Base-by-base conservation (phyloP, 1,284 basidiomycete genomes). In the Tremellales sp. region DNA sequence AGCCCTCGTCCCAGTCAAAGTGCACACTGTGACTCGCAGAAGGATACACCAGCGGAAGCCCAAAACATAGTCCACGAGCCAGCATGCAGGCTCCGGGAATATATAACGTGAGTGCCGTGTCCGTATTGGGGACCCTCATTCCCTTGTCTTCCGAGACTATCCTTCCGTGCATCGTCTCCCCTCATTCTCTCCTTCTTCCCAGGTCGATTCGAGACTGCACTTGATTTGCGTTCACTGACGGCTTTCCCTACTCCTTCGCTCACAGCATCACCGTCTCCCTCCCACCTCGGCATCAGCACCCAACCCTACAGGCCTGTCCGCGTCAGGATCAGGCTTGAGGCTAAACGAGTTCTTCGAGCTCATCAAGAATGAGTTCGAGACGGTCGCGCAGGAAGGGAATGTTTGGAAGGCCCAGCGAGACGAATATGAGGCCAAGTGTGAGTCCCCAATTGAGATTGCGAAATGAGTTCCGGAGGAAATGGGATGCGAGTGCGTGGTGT, bases 371-470 rank as follows among this genome's bases (percentile, higher is more conserved):
- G 93, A 97, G 75, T 93, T 90, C 64, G 92, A 95, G 50, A 75
- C 77, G 43, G 75, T 93, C 50, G 76, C 81, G 13, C 77, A 79
- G 50, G 91, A 95, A 68, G 76, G 86, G 42, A 76, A 74, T 18
- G 65, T 80, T 24, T 77, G 87, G 63, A 82, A 88, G 54, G 77
- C 74, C 28, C 88, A 94, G 74, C 77, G 88, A 47, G 92, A 95
- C 63, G 92, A 97, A 53, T 87, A 85, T 69, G 92, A 97, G 71
- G 77, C 78, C 14, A 89, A 92, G 78, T 79, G 91, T 91, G 58
- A 51, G 80, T 71, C 22, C 10, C 10, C 29, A 31, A 10, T 26
- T 12, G n/a, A 29, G 19, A 26, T 5, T 26, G 3, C 31, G 25
- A 31, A 13, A 16, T 28, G 35, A 26, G 35, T 33, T 18, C 43